These are phyloP conservation scores for Apiospora sp. DNA, from an alignment of 2,329 filamentous ascomycete species.

Conservation along the genomic window DNA sequence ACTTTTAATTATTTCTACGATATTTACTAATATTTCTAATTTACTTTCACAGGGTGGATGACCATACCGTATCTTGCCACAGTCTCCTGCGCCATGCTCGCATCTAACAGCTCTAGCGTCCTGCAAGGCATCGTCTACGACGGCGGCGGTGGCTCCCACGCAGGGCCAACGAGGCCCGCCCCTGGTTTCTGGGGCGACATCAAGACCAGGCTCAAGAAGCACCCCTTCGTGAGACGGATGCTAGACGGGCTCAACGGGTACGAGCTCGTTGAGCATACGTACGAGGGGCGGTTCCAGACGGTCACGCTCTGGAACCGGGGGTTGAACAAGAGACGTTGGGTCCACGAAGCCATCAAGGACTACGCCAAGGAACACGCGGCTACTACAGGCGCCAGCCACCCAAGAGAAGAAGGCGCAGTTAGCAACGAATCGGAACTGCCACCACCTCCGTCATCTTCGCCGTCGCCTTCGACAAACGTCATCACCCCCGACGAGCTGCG, in stretches of 20 bases:
- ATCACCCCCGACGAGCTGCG: conserved; percentile 32
- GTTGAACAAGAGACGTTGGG: conserved; percentile 42
- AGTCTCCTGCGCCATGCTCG: conserved; percentile 43
- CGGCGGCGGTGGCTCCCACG: conserved; percentile 35
- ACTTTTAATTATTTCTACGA: not conserved
- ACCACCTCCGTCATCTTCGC: not conserved
- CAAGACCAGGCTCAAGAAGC: conserved; percentile 28
- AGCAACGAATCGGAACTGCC: too few relatives aligned
- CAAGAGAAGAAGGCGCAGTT: not conserved
- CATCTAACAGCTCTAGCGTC: conserved; percentile 40
- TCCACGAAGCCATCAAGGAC: conserved; percentile 40
- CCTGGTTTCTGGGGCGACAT: conserved; percentile 35
- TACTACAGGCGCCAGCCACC: not conserved
- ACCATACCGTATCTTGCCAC: conserved; percentile 44
- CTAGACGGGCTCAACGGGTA: conserved; percentile 34
- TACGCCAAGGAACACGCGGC: conserved; percentile 31
- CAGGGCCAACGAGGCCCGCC: conserved; percentile 32
- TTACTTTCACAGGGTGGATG: conserved; percentile 41
- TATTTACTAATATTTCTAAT: not conserved
- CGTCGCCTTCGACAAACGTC: not conserved
- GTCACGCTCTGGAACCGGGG: conserved; percentile 45
- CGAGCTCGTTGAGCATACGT: conserved; percentile 38
- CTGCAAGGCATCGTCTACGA: conserved; percentile 43
- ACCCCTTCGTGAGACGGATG: conserved; percentile 28
- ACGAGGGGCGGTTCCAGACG: conserved; percentile 40